Conservation (phyloP, 2,329 filamentous ascomycete genomes). For the Calonectria montana region DNA sequence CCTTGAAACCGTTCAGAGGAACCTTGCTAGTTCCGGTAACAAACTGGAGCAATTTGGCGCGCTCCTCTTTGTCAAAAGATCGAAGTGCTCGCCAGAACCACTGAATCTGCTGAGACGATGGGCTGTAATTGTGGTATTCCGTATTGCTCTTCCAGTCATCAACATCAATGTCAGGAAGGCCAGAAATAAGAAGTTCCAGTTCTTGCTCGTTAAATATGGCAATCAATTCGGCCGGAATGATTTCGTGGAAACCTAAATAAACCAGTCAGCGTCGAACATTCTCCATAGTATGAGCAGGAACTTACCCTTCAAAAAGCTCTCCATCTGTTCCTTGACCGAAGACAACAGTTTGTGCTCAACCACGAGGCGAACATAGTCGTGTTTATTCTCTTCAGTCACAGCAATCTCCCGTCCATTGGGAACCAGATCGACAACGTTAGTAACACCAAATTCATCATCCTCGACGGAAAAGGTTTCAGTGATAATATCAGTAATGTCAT, state of each 20-base stretch:
- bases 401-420: slow-evolving; percentile 90
- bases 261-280: slow-evolving; percentile 10
- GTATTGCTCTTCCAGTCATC: slow-evolving; percentile 99
- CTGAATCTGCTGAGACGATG: slow-evolving; percentile 94
- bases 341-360: slow-evolving; percentile 93
- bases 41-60: slow-evolving; percentile 95
- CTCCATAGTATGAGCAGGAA: slow-evolving; percentile 9
- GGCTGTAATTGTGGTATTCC: slow-evolving; percentile 97
- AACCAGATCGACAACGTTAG: slow-evolving; percentile 86
- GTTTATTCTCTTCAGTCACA: slow-evolving; percentile 98
- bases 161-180: slow-evolving; percentile 95
- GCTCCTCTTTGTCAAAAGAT: slow-evolving; percentile 98
- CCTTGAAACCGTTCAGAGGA: slow-evolving; percentile 97
- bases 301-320: slow-evolving; percentile 87
- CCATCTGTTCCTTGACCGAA: slow-evolving; percentile 94
- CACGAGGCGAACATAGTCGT: slow-evolving; percentile 94
- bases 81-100: slow-evolving; percentile 99
- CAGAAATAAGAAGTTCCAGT: slow-evolving; percentile 94
- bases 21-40: slow-evolving; percentile 99
- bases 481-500: slow-evolving; percentile 98
- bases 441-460: slow-evolving; percentile 93
- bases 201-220: slow-evolving; percentile 99
- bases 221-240: slow-evolving; percentile 93
- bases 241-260: slow-evolving; percentile 88
- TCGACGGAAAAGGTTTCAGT: slow-evolving; percentile 96